These are phyloP conservation scores for Pyracantha coccinea DNA, from an alignment of 331 rosid genomes.

Conservation along the genomic window DNA sequence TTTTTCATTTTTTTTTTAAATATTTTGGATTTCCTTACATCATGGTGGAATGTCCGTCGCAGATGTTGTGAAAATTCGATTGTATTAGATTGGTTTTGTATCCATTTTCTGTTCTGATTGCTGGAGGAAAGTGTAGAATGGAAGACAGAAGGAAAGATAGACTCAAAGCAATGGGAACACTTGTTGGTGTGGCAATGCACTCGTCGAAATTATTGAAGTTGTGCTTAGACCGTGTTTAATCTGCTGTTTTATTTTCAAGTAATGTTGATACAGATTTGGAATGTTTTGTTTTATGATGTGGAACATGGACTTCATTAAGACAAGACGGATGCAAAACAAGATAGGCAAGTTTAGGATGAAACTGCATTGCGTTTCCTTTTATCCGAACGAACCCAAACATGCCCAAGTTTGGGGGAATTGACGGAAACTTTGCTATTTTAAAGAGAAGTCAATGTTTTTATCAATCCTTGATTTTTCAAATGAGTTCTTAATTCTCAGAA, in stretches of 20 bases:
- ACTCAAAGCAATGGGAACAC: background rate
- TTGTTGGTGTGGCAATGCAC: background rate
- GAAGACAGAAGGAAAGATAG: background rate
- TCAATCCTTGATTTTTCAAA: no score
- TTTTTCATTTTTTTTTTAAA: background rate
- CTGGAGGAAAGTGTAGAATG: slow-evolving; percentile 5
- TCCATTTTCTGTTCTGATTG: background rate
- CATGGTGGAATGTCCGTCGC: background rate
- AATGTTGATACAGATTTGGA: background rate
- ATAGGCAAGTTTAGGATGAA: background rate
- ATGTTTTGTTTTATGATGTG: background rate
- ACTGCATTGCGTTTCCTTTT: background rate
- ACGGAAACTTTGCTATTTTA: background rate
- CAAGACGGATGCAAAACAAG: background rate
- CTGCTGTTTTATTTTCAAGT: background rate
- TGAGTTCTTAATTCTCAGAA: background rate
- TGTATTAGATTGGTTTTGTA: background rate
- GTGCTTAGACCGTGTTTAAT: background rate
- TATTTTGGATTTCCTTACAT: background rate
- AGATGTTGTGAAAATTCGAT: background rate
- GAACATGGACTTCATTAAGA: background rate
- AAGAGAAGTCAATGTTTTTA: background rate
- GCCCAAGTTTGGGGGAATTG: background rate
- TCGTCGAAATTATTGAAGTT: background rate
- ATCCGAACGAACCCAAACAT: background rate